Percentiles rank a stretch among this genome's conserved stretches.
Evolutionary conservation across 257 asterid genomes (phyloP).

Genomic region (Rubia yunnanensis): DNA sequence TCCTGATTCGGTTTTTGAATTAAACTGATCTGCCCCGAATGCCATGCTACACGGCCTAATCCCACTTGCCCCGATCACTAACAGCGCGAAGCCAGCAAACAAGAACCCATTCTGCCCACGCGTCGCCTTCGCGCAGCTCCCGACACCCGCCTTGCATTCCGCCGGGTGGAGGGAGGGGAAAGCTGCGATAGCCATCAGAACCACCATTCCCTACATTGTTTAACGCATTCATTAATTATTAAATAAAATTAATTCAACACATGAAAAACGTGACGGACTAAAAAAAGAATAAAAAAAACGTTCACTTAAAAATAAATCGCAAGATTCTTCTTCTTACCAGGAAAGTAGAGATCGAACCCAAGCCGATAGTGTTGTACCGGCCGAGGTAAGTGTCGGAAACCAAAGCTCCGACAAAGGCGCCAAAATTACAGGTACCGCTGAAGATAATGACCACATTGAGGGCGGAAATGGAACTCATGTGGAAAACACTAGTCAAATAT

Average conservation of each 20-base stretch:
- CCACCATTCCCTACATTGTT: slow-evolving; percentile 40
- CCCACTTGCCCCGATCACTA: slow-evolving; percentile 58
- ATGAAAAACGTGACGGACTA: no score
- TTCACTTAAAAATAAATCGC: no score
- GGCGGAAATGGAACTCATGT: slow-evolving; percentile 47
- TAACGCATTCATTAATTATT: no score
- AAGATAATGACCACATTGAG: slow-evolving; percentile 54
- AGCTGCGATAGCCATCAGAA: slow-evolving; percentile 48
- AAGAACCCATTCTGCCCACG: slow-evolving; percentile 46
- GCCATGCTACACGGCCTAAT: slow-evolving; percentile 75
- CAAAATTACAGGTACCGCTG: slow-evolving; percentile 60
- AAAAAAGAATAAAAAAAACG: no score
- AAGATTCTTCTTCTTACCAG: slow-evolving; percentile 47
- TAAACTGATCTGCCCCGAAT: slow-evolving; percentile 77
- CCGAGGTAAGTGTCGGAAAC: slow-evolving; percentile 61
- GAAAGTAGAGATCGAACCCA: slow-evolving; percentile 55
- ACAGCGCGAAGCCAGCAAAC: slow-evolving; percentile 33
- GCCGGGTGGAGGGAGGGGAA: slow-evolving; percentile 59
- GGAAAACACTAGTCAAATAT: slow-evolving; percentile 54
- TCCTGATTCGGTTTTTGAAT: slow-evolving; percentile 54
- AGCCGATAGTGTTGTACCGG: slow-evolving; percentile 52
- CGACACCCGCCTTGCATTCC: slow-evolving; percentile 29
- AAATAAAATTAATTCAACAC: no score
- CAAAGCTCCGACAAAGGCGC: slow-evolving; percentile 57
- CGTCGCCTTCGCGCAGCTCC: slow-evolving; percentile 43